Evolutionary conservation across 202 grass and related monocot genomes (phyloP).

Genomic region (Carex arenaria): DNA sequence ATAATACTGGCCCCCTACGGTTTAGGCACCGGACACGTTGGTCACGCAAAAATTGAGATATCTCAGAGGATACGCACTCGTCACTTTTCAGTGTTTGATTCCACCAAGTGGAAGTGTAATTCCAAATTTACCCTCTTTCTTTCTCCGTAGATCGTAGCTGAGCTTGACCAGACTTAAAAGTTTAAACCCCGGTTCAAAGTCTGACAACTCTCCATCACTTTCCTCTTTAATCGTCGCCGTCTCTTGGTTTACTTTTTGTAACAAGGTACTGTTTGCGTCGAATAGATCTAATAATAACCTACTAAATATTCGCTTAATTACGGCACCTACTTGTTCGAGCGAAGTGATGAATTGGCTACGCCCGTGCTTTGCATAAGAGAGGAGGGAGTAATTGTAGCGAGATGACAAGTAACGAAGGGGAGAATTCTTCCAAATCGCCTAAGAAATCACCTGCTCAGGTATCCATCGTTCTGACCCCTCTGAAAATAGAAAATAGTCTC

Average conservation of each 20-base stretch:
- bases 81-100: background rate
- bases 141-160: background rate
- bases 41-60: no score
- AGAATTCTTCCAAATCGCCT: constrained; percentile 56
- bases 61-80: no score
- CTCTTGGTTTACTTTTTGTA: background rate
- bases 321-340: background rate
- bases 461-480: constrained; percentile 1
- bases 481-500: background rate
- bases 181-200: background rate
- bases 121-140: background rate
- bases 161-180: constrained; percentile 5
- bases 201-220: constrained; percentile 25
- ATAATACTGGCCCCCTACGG: no score
- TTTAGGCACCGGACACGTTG: no score
- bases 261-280: background rate
- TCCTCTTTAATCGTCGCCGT: constrained; percentile 28
- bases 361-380: constrained; percentile 12
- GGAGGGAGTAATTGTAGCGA: background rate
- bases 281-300: constrained; percentile 21
- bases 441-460: constrained; percentile 78
- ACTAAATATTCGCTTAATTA: constrained; percentile 12
- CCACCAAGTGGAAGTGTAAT: background rate
- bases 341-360: constrained; percentile 38
- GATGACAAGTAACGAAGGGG: constrained; percentile 76